These are phyloP conservation scores for Ceriops decandra DNA, from an alignment of 345 rosid species.

Conservation along the genomic window DNA sequence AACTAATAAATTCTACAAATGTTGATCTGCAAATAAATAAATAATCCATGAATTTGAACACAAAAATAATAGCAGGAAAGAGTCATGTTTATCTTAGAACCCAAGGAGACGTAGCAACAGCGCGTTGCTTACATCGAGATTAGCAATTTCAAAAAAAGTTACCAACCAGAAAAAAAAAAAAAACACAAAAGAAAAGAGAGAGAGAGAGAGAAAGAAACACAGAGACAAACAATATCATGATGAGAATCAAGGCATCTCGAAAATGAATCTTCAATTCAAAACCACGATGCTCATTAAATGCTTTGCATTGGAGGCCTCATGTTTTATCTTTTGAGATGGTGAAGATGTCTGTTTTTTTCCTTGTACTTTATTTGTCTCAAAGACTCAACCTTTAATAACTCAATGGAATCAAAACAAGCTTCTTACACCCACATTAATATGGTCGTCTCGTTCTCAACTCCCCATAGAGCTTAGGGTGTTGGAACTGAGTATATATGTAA, in stretches of 20 bases:
- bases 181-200: no score
- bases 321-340: constrained; percentile 24
- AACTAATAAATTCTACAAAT: no score
- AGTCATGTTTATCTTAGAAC: no score
- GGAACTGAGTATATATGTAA: not conserved
- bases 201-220: not conserved
- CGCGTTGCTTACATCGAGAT: constrained; percentile 14
- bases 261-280: constrained; percentile 34
- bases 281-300: constrained; percentile 51
- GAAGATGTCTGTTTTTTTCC: constrained; percentile 58
- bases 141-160: constrained; percentile 14
- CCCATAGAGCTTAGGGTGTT: constrained; percentile 37
- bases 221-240: constrained; percentile 11
- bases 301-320: constrained; percentile 40
- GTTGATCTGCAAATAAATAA: no score
- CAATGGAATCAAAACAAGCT: constrained; percentile 15
- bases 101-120: no score
- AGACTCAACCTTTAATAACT: constrained; percentile 14
- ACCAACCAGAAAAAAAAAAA: no score
- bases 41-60: no score
- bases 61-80: no score
- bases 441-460: constrained; percentile 19
- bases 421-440: constrained; percentile 9
- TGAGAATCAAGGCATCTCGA: constrained; percentile 42
- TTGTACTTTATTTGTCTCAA: constrained; percentile 22